Percentiles rank a stretch among this genome's conserved stretches.
These are phyloP conservation scores for Pogostemon cablin DNA, from an alignment of 257 asterid genomes.

Conservation along the genomic window DNA sequence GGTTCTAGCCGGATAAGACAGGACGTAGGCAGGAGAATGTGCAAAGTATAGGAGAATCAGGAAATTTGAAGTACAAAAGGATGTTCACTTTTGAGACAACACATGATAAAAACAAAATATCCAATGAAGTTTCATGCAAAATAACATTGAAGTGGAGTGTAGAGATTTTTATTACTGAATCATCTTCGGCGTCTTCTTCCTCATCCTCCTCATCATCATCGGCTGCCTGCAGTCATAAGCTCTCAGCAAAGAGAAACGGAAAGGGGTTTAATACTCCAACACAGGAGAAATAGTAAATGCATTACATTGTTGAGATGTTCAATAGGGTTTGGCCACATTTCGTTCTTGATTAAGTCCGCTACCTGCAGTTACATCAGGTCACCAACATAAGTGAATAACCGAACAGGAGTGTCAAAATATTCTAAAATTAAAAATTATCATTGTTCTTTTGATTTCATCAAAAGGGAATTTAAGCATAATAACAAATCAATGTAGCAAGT, in stretches of 20 bases:
- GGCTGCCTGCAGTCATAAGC: slow-evolving; percentile 41
- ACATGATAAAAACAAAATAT: background rate
- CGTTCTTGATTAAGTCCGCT: slow-evolving; percentile 59
- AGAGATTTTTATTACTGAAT: background rate
- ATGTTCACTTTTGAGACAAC: background rate
- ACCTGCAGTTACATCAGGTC: slow-evolving; percentile 43
- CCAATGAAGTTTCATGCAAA: slow-evolving; percentile 19
- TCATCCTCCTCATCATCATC: slow-evolving; percentile 52
- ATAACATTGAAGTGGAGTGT: background rate
- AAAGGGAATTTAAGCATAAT: background rate
- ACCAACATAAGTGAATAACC: background rate
- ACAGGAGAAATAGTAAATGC: background rate
- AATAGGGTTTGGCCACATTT: slow-evolving; percentile 62
- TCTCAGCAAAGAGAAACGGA: slow-evolving; percentile 22
- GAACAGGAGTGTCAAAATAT: too few species aligned
- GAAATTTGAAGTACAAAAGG: background rate
- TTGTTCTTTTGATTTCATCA: background rate
- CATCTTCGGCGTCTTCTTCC: slow-evolving; percentile 46
- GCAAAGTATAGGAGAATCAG: background rate
- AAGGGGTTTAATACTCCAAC: background rate
- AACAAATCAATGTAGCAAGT: background rate
- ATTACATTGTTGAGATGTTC: slow-evolving; percentile 47
- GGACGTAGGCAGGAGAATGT: background rate
- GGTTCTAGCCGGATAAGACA: background rate
- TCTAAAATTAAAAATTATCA: background rate